phyloP scores from a whole-genome alignment of 441 rosid species.

The Manihot esculenta region DNA sequence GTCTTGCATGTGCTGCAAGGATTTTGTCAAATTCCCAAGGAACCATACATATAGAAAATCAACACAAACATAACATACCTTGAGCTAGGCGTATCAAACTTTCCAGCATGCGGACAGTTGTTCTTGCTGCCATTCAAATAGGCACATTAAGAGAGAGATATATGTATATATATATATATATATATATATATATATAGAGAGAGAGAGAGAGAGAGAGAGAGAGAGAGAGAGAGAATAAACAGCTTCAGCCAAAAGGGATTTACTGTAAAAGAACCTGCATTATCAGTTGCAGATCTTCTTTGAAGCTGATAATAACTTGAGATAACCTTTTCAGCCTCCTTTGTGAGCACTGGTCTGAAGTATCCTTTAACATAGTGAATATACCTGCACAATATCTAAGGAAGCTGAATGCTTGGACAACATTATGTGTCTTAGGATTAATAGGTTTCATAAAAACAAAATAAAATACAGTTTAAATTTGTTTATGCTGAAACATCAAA shows the following conservation, averaged over 20 bases:
- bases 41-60: not conserved
- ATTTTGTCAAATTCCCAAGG: conserved; percentile 6
- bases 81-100: conserved; percentile 96
- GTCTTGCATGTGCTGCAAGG: conserved; percentile 86
- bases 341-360: conserved; percentile 76
- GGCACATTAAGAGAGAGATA: not conserved
- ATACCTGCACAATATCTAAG: conserved; percentile 51
- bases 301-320: conserved; percentile 96
- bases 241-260: not conserved
- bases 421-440: not conserved
- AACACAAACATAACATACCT: conserved; percentile 46
- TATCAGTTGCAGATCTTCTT: conserved; percentile 81
- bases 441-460: not conserved
- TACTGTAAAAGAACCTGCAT: conserved; percentile 60
- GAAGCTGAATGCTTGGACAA: conserved; percentile 9
- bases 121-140: conserved; percentile 66
- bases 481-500: not conserved
- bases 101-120: conserved; percentile 97
- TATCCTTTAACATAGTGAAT: conserved; percentile 73
- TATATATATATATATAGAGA: conserved; percentile 7
- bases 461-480: not conserved
- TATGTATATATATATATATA: too few species aligned
- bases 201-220: conserved; percentile 1
- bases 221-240: too few species aligned
- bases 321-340: conserved; percentile 87